phyloP scores from a whole-genome alignment of 2,329 filamentous ascomycete genomes.

The Lecanicillium sp. region DNA sequence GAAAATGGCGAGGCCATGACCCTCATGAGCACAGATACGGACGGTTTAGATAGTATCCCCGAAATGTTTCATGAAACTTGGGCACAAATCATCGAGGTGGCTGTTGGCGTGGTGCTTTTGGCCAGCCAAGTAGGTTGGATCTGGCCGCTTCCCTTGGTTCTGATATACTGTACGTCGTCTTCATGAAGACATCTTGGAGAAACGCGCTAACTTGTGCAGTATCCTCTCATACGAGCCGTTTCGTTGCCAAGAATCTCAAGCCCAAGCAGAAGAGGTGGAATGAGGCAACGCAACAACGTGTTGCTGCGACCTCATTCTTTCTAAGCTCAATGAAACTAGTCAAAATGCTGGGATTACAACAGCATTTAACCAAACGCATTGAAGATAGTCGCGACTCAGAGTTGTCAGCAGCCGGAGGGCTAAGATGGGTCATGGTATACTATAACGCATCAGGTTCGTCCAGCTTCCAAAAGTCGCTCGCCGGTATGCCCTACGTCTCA shows the following conservation, averaged over 20 bases:
- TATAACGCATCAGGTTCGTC: conserved; percentile 32
- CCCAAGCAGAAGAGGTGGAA: conserved; percentile 2
- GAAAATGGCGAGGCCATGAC: not conserved
- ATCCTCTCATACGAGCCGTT: conserved; percentile 2
- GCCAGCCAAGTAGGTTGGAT: conserved; percentile 2
- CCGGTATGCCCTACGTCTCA: too few relatives aligned
- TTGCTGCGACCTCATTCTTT: not conserved
- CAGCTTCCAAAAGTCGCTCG: too few relatives aligned
- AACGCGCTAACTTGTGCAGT: not conserved
- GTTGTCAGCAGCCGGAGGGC: not conserved
- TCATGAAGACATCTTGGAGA: too few relatives aligned
- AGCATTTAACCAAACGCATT: not conserved
- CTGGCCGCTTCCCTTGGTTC: not conserved
- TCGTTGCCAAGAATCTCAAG: conserved; percentile 1
- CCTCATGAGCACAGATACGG: conserved; percentile 3
- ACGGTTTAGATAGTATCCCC: not conserved
- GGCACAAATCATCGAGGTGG: conserved; percentile 1
- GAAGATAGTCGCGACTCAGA: not conserved
- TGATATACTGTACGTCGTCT: conserved; percentile 2
- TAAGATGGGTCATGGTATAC: conserved; percentile 30
- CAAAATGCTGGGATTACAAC: conserved; percentile 5
- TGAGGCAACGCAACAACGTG: not conserved
- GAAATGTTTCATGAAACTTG: conserved; percentile 3
- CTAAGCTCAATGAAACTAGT: conserved; percentile 1
- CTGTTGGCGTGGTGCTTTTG: not conserved